Conservation (phyloP, 139 green algal genomes). For the Helicosporidium sp. region DNA sequence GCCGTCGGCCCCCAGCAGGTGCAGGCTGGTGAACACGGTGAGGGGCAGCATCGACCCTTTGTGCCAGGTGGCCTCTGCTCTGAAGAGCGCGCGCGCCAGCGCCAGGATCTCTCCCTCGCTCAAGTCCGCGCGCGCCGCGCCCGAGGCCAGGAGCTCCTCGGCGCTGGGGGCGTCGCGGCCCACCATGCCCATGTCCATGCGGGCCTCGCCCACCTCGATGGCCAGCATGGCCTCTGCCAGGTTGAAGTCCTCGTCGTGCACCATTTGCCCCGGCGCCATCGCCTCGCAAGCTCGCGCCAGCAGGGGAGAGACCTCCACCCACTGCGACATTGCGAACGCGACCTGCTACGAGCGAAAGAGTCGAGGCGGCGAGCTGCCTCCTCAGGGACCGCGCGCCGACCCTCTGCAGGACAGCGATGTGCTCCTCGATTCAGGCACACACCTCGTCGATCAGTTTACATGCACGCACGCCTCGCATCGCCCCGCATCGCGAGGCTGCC, state of each 20-base stretch:
- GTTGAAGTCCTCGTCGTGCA: constrained; percentile 55
- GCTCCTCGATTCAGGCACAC: no score
- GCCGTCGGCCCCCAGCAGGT: constrained; percentile 46
- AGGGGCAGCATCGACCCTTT: constrained; percentile 39
- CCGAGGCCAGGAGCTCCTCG: constrained; percentile 21
- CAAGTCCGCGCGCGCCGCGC: constrained; percentile 25
- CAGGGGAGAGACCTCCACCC: constrained; percentile 15
- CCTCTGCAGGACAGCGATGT: no score
- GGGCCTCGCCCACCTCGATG: constrained; percentile 65
- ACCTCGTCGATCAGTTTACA: no score
- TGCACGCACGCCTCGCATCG: no score
- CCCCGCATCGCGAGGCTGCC: no score
- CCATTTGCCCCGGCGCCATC: constrained; percentile 45
- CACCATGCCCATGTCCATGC: constrained; percentile 69
- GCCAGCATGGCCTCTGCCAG: constrained; percentile 77
- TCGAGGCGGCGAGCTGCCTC: no score
- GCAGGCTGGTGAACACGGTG: constrained; percentile 66
- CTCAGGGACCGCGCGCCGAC: no score
- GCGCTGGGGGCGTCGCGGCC: constrained; percentile 1
- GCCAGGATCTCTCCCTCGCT: constrained; percentile 12
- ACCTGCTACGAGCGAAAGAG: no score
- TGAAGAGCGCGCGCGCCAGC: constrained; percentile 34
- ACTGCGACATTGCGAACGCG: constrained; percentile 1
- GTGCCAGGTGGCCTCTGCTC: constrained; percentile 53
- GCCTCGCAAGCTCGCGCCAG: constrained; percentile 12